Evolutionary conservation across 202 grass and related monocot genomes (phyloP), one percentile per base, ranked within the genome.

Genomic region (Digitaria exilis): DNA sequence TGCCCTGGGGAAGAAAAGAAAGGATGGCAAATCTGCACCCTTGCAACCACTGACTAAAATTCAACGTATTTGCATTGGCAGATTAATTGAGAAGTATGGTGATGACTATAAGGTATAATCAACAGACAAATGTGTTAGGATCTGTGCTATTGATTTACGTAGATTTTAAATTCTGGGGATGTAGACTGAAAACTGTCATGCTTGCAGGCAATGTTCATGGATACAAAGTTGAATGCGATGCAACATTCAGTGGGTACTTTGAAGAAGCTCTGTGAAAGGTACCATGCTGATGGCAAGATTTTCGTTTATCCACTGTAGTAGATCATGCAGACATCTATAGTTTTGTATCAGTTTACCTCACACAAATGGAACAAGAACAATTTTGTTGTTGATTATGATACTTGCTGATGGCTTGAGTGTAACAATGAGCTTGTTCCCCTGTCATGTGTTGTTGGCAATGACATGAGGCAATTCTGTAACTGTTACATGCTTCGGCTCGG

Each of bases 181-280:
- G 15, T 59, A 10, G 21, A 77, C 68, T 84, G 11, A 83, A 75
- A 51, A 24, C 7, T 11, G 21, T n/a, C 9, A 1, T 80, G 73
- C 68, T 85, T 93, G 61, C 77, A 98, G 93, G 96, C 93, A 37
- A 98, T 98, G 96, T 94, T 92, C 83, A 96, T 90, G 96, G 93
- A 98, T 84, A 96, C 79, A 31, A 94, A 91, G 71, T 75, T 98
- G 73, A 98, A 98, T 14, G 13, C 85, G 0, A 98, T 98, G 96
- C 96, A 98, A 35, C 96, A 98, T 66, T 92, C 93, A 1, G 66
- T 90, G 18, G 93, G 69, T 51, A 87, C 87, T 26, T 68, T 98
- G 80, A 96, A 92, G 86, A 90, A 96, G 77, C 85, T 98, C 3
- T 92, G 87, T 18, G 66, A 94, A 87, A 96, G 96, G 79, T 96